These are phyloP conservation scores for Quercus robur DNA, from an alignment of 306 rosid species.

Conservation along the genomic window DNA sequence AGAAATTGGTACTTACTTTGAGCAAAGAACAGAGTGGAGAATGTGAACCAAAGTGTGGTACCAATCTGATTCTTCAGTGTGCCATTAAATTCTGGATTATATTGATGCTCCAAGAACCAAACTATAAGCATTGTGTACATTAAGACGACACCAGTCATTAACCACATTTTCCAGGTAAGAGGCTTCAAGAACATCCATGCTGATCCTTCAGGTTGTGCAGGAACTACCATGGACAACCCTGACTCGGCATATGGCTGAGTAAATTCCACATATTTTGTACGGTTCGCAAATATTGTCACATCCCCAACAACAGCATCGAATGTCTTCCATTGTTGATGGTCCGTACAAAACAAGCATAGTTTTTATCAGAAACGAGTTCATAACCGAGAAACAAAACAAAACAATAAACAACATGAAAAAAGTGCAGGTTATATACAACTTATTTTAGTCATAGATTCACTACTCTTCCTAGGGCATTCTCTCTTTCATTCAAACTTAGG, in stretches of 20 bases:
- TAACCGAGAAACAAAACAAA: background rate
- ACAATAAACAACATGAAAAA: background rate
- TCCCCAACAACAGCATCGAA: constrained; percentile 35
- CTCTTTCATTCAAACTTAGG: too few species aligned
- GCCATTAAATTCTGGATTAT: constrained; percentile 24
- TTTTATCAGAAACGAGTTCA: background rate
- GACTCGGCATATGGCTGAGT: constrained; percentile 35
- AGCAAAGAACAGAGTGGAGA: constrained; percentile 36
- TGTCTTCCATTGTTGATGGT: constrained; percentile 11
- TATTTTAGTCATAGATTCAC: too few species aligned
- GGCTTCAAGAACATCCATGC: constrained; percentile 32
- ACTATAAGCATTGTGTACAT: constrained; percentile 25
- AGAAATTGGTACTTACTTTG: constrained; percentile 11
- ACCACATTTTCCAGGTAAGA: constrained; percentile 34
- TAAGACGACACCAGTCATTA: constrained; percentile 1
- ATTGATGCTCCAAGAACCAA: constrained; percentile 34
- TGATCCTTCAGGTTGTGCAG: background rate
- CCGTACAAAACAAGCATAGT: background rate
- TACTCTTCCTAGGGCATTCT: too few species aligned
- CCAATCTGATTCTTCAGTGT: constrained; percentile 31
- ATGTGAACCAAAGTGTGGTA: constrained; percentile 31
- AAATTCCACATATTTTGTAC: constrained; percentile 21
- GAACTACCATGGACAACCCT: constrained; percentile 23
- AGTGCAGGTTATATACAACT: too few species aligned
- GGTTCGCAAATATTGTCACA: constrained; percentile 16